These are phyloP conservation scores for Nicotiana paniculata DNA, from an alignment of 257 asterid genomes.

Conservation along the genomic window DNA sequence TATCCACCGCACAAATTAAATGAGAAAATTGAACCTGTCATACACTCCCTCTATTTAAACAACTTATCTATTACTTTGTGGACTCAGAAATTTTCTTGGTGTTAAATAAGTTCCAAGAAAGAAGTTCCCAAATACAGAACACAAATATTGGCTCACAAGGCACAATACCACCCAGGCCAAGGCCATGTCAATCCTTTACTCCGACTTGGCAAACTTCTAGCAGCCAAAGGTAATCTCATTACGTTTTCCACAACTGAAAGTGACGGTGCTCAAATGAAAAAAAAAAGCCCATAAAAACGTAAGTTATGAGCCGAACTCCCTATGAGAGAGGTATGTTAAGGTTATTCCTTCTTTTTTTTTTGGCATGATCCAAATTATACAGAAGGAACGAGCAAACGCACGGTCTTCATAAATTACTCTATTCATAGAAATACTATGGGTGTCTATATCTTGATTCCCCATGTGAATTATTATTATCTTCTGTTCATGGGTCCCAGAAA, in stretches of 20 bases:
- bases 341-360: too few species aligned
- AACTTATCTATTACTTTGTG: not conserved
- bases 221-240: constrained; percentile 42
- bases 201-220: constrained; percentile 58
- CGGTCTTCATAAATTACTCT: too few species aligned
- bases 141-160: constrained; percentile 24
- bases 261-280: constrained; percentile 34
- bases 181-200: constrained; percentile 84
- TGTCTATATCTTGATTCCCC: too few species aligned
- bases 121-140: not conserved
- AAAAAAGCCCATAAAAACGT: constrained; percentile 26
- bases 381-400: too few species aligned
- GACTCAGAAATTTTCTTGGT: not conserved
- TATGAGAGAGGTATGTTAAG: constrained; percentile 47
- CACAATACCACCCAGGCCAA: constrained; percentile 38
- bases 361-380: too few species aligned
- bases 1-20: too few species aligned
- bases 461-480: too few species aligned
- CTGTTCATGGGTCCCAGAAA: too few species aligned
- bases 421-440: too few species aligned
- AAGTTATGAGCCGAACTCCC: constrained; percentile 28
- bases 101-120: not conserved
- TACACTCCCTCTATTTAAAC: not conserved
- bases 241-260: constrained; percentile 55
- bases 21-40: too few species aligned